These are phyloP conservation scores for Globisporangium uncinulatum DNA, from an alignment of 352 stramenopile genomes.

Conservation along the genomic window DNA sequence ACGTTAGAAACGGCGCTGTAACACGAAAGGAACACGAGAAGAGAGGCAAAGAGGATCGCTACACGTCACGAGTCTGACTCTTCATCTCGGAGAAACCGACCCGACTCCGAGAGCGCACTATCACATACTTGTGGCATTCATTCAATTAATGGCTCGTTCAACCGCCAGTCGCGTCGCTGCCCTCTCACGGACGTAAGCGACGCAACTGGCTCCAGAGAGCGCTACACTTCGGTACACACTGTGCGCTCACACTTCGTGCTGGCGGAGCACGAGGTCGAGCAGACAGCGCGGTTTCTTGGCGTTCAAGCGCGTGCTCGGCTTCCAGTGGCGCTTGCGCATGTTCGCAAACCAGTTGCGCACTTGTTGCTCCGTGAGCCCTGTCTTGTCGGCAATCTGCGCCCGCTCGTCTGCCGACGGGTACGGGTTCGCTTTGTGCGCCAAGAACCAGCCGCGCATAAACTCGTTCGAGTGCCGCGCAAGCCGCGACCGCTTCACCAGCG, in stretches of 20 bases:
- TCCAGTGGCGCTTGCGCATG: constrained; percentile 88
- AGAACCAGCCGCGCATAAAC: constrained; percentile 83
- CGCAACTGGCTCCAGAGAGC: background rate
- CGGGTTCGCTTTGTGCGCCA: constrained; percentile 80
- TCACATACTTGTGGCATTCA: too few relatives aligned
- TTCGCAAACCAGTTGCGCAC: constrained; percentile 89
- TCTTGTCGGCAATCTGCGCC: constrained; percentile 56
- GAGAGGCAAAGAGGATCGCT: background rate
- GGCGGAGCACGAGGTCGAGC: constrained; percentile 71
- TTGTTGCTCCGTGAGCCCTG: constrained; percentile 70
- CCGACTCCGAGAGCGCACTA: too few relatives aligned
- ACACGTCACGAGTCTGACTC: too few relatives aligned
- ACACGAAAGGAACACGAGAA: background rate
- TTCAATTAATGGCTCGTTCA: background rate
- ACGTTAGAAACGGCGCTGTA: background rate
- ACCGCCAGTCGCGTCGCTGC: background rate
- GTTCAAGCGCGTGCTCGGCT: constrained; percentile 57
- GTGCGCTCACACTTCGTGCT: constrained; percentile 29
- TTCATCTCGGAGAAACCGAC: too few relatives aligned
- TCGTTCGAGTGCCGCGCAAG: constrained; percentile 75
- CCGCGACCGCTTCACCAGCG: constrained; percentile 37
- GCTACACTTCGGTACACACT: background rate
- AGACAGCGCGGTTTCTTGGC: constrained; percentile 76
- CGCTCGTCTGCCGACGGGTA: constrained; percentile 70
- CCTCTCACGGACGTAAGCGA: background rate